A percentile compares a stretch with the other conserved stretches of the same genome.
phyloP scores from a whole-genome alignment of 441 rosid species.

The Lepidium campestre region DNA sequence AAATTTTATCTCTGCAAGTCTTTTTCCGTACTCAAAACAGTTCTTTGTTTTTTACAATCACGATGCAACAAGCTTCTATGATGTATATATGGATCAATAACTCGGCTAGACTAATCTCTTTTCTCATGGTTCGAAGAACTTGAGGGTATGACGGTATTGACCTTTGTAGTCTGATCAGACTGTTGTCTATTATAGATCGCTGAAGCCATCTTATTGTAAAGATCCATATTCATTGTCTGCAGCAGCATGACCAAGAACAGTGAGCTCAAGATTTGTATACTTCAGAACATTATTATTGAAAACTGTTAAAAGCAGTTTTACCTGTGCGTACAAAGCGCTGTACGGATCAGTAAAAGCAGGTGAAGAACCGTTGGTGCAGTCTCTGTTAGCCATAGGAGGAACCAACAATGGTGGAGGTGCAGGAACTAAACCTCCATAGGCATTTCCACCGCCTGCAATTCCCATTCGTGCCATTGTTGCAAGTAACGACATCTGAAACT shows the following conservation, averaged over 20 bases:
- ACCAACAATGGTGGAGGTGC: slow-evolving; percentile 20
- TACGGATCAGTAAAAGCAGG: slow-evolving; percentile 41
- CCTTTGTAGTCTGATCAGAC: slow-evolving; percentile 36
- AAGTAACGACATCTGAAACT: slow-evolving; percentile 27
- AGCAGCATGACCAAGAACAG: not conserved
- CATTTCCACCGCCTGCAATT: slow-evolving; percentile 11
- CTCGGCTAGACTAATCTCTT: slow-evolving; percentile 26
- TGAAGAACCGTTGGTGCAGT: slow-evolving; percentile 24
- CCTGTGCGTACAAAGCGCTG: slow-evolving; percentile 50
- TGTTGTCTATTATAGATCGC: slow-evolving; percentile 44
- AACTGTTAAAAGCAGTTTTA: slow-evolving; percentile 23
- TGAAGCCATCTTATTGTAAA: slow-evolving; percentile 60
- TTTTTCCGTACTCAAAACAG: not conserved
- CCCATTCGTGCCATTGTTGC: slow-evolving; percentile 31
- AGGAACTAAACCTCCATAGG: slow-evolving; percentile 29
- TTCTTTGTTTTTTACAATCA: not conserved
- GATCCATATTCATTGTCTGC: slow-evolving; percentile 65
- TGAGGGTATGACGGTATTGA: slow-evolving; percentile 27
- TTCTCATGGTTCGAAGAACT: slow-evolving; percentile 25
- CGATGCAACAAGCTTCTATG: not conserved
- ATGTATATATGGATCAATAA: not conserved
- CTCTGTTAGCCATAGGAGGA: slow-evolving; percentile 22
- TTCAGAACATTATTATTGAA: not conserved
- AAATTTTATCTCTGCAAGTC: slow-evolving; percentile 10
- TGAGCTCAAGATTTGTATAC: not conserved